Base-by-base conservation (phyloP, 2,329 filamentous ascomycete species). In the Phoma herbarum region DNA sequence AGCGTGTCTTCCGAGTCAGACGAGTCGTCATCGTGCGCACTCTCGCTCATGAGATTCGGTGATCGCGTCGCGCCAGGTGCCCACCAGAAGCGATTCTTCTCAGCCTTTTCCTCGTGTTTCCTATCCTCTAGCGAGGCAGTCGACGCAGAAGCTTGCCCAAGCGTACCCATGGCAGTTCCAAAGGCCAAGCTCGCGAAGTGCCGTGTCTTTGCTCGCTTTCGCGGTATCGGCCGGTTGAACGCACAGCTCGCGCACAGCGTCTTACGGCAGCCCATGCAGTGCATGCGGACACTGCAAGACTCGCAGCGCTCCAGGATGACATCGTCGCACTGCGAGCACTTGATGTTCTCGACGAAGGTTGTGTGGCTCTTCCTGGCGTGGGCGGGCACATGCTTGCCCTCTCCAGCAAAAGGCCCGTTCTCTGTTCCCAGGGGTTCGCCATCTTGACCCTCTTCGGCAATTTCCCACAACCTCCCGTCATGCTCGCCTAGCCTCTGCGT, bases 271-370 rank as follows among this genome's bases (percentile, higher is more conserved):
- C 85, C 85, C 68, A 85, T 82, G 66, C 85, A 87, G 68, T 86
- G 85, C 85, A 87, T 86, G 63, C 84, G 77, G 16, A 86, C 83
- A 57, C 84, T 86, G 71, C 85, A 87, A 58, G 85, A 84, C 71
- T 87, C 85, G 66, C 85, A 87, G 47, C 85, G 75, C 69, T 87
- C 85, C 39, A 79, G 68, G 42, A 87, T 86, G 29, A 75, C 66
- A 42, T 84, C 83, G 47, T 78, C 77, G 73, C 85, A 87, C 56
- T 81, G 80, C 46, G 85, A 79, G 67, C 85, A 87, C 53, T 80
- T 81, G 64, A 85, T 74, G 35, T 82, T 75, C 22, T 86, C 78
- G 14, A 86, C 76, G 62, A 86, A 87, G 3, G 75, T 78, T 43
- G 65, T 79, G 66, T 86, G 84, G 61, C 84, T 86, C 55, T 73